A percentile compares a stretch with the other conserved stretches of the same genome.
These are phyloP conservation scores for Aspergillus alliaceus DNA, from an alignment of 2,329 filamentous ascomycete species.

Conservation along the genomic window DNA sequence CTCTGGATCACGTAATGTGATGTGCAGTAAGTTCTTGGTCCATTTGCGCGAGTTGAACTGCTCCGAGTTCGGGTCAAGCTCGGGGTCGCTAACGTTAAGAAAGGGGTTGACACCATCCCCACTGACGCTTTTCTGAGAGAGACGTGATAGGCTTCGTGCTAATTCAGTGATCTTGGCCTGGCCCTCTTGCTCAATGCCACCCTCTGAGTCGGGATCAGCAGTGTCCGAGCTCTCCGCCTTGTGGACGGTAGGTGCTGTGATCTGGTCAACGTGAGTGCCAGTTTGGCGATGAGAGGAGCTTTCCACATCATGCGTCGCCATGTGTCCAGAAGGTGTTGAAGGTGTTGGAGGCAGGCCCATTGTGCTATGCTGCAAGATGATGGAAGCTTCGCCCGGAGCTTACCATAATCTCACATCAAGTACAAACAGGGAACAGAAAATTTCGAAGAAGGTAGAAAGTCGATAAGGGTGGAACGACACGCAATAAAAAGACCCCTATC, in stretches of 20 bases:
- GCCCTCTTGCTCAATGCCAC: slow-evolving; percentile 22
- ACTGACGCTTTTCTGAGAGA: slow-evolving; percentile 26
- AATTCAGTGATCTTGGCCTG: slow-evolving; percentile 28
- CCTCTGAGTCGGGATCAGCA: slow-evolving; percentile 20
- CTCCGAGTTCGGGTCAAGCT: slow-evolving; percentile 43
- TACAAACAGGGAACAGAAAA: too few species aligned
- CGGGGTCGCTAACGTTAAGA: slow-evolving; percentile 33
- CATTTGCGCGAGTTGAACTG: slow-evolving; percentile 46
- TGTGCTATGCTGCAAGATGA: not conserved
- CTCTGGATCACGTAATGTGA: slow-evolving; percentile 32
- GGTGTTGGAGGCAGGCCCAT: slow-evolving; percentile 17
- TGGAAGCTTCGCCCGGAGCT: not conserved
- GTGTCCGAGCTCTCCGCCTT: slow-evolving; percentile 26
- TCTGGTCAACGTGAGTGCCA: not conserved
- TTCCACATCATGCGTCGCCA: slow-evolving; percentile 5
- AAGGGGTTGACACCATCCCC: slow-evolving; percentile 36
- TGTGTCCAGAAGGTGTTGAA: slow-evolving; percentile 19
- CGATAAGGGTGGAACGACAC: too few species aligned
- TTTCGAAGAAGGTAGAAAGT: too few species aligned
- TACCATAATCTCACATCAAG: not conserved
- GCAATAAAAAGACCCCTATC: too few species aligned
- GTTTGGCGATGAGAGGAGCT: slow-evolving; percentile 7
- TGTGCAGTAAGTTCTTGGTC: slow-evolving; percentile 42
- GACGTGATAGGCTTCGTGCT: slow-evolving; percentile 31
- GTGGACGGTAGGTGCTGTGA: slow-evolving; percentile 6